A percentile compares a stretch with the other conserved stretches of the same genome.
These are phyloP conservation scores for Diaporthe vaccinii DNA, from an alignment of 2,329 filamentous ascomycete genomes.

Conservation along the genomic window DNA sequence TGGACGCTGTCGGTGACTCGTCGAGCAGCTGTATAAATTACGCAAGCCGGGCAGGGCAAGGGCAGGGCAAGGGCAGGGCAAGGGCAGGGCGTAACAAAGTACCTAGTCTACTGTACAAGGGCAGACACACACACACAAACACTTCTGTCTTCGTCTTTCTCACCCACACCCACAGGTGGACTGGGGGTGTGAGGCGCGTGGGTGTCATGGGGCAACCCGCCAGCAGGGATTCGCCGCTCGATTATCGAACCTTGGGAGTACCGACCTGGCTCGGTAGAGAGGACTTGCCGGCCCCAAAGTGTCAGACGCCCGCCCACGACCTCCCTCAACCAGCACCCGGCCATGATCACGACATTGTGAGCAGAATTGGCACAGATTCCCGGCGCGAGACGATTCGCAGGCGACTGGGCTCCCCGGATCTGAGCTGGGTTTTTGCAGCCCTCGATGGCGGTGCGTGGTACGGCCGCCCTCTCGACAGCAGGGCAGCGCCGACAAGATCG, in stretches of 20 bases:
- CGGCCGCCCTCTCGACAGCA: not conserved
- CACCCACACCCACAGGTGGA: slow-evolving; percentile 18
- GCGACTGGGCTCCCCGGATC: not conserved
- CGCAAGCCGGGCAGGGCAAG: slow-evolving; percentile 11
- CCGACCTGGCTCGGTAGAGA: not conserved
- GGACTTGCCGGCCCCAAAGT: slow-evolving; percentile 19
- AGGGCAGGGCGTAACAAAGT: slow-evolving; percentile 1
- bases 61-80: slow-evolving; percentile 16
- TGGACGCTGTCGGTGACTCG: not conserved
- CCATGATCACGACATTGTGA: slow-evolving; percentile 19
- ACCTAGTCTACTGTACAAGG: not conserved
- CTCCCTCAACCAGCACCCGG: not conserved
- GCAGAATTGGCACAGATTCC: slow-evolving; percentile 21
- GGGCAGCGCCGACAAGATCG: slow-evolving; percentile 3
- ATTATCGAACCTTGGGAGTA: slow-evolving; percentile 30
- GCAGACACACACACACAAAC: not conserved
- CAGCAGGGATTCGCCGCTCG: slow-evolving; percentile 30
- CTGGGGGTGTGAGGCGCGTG: slow-evolving; percentile 34
- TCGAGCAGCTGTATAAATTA: not conserved
- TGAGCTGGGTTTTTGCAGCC: slow-evolving; percentile 5
- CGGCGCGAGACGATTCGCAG: not conserved
- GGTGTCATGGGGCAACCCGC: slow-evolving; percentile 35
- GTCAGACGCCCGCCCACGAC: slow-evolving; percentile 28
- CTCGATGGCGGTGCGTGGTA: slow-evolving; percentile 2
- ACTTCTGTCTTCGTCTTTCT: not conserved